phyloP scores from a whole-genome alignment of 331 rosid species.

The Acacia pycnantha region DNA sequence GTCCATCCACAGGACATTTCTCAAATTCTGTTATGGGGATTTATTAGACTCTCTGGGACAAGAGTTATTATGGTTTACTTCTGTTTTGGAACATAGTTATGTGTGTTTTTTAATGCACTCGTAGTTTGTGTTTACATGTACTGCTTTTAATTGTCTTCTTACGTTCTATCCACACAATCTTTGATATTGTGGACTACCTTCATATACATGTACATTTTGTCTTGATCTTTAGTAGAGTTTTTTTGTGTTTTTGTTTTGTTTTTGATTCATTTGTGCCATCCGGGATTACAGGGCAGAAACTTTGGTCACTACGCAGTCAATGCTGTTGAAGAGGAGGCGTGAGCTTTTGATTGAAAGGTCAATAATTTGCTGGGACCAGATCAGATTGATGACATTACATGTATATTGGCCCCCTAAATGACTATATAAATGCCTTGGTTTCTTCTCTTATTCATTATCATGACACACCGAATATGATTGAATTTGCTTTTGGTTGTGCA shows the following conservation, averaged over 20 bases:
- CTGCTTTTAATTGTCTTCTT: neutral
- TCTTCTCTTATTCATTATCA: neutral
- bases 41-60: neutral
- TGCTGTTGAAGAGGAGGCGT: conserved; percentile 45
- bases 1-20: neutral
- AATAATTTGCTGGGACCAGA: neutral
- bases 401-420: neutral
- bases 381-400: neutral
- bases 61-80: neutral
- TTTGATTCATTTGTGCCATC: neutral
- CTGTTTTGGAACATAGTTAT: neutral
- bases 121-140: neutral
- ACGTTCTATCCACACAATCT: neutral
- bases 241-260: neutral
- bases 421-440: neutral
- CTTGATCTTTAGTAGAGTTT: neutral
- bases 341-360: conserved; percentile 9
- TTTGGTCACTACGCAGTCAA: conserved; percentile 65
- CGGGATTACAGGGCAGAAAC: conserved; percentile 59
- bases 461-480: neutral
- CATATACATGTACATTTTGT: neutral
- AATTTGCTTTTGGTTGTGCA: neutral
- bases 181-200: neutral
- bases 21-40: neutral
- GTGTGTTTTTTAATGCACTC: neutral